Conservation (phyloP, 1,284 basidiomycete species). For the Tylopilus sp. region DNA sequence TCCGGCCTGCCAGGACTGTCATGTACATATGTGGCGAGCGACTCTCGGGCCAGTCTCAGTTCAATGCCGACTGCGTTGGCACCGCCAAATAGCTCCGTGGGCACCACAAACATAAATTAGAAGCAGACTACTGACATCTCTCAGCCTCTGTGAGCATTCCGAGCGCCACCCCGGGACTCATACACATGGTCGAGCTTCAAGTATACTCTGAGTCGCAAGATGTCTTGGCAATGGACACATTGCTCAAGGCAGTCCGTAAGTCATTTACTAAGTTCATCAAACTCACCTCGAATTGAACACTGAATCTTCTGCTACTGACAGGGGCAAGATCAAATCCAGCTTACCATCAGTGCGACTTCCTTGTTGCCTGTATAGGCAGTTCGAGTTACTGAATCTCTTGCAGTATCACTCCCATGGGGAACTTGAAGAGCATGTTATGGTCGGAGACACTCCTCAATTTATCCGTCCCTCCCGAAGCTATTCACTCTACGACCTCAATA, state of each 20-base stretch:
- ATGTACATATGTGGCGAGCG: too few species aligned
- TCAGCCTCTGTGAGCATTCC: too few species aligned
- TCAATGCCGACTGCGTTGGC: too few species aligned
- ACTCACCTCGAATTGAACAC: background rate
- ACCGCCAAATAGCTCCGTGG: too few species aligned
- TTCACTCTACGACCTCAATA: slow-evolving; percentile 25
- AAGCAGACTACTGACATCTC: too few species aligned
- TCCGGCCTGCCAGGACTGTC: too few species aligned
- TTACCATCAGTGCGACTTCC: slow-evolving; percentile 59
- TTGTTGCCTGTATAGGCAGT: background rate
- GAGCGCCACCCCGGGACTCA: too few species aligned
- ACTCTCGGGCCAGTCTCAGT: too few species aligned
- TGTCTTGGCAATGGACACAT: slow-evolving; percentile 66
- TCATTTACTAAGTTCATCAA: slow-evolving; percentile 22
- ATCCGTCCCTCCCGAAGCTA: slow-evolving; percentile 28
- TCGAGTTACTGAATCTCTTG: slow-evolving; percentile 14
- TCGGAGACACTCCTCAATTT: slow-evolving; percentile 63
- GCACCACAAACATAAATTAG: too few species aligned
- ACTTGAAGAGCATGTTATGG: slow-evolving; percentile 57
- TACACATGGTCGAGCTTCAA: slow-evolving; percentile 15
- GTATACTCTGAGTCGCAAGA: slow-evolving; percentile 66
- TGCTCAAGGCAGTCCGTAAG: slow-evolving; percentile 69
- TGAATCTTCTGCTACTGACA: slow-evolving; percentile 33
- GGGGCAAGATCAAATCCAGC: slow-evolving; percentile 66
- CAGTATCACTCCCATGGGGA: slow-evolving; percentile 66